Conservation (phyloP, 768 basidiomycete species). For the Punctularia strigosozonata region DNA sequence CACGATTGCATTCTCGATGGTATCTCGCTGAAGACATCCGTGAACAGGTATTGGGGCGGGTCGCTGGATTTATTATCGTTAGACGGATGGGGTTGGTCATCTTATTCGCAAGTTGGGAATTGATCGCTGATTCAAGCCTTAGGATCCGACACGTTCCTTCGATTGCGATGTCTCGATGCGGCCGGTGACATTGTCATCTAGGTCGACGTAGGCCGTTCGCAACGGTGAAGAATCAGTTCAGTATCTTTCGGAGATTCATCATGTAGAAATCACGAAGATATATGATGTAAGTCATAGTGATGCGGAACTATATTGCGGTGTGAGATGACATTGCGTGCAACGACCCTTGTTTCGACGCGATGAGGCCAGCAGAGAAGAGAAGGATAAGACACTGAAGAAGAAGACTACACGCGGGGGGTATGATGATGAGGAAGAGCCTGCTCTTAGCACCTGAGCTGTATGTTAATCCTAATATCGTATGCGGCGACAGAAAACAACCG, state of each 20-base stretch:
- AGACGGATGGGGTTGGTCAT: conserved; percentile 66
- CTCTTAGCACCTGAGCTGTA: no score
- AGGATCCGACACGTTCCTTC: conserved; percentile 45
- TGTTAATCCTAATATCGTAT: no score
- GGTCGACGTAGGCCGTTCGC: no score
- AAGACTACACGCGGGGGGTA: no score
- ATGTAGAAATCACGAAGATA: no score
- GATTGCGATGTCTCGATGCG: conserved; percentile 38
- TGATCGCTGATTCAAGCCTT: conserved; percentile 5
- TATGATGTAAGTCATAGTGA: conserved; percentile 5
- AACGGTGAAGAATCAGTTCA: no score
- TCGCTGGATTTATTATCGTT: conserved; percentile 71
- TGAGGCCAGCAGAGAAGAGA: conserved; percentile 20
- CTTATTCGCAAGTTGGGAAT: background rate
- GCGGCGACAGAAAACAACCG: no score
- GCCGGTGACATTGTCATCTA: conserved; percentile 40
- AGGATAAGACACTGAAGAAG: conserved; percentile 21
- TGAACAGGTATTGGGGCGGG: conserved; percentile 70
- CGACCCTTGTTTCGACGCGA: no score
- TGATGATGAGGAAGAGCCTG: no score
- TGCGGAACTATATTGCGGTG: conserved; percentile 14
- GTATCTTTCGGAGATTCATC: no score
- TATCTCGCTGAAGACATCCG: conserved; percentile 11
- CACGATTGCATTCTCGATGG: conserved; percentile 3
- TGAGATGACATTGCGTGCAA: conserved; percentile 25